These are phyloP conservation scores for Trichoderma virens DNA, from an alignment of 495 filamentous ascomycete species.

Conservation along the genomic window DNA sequence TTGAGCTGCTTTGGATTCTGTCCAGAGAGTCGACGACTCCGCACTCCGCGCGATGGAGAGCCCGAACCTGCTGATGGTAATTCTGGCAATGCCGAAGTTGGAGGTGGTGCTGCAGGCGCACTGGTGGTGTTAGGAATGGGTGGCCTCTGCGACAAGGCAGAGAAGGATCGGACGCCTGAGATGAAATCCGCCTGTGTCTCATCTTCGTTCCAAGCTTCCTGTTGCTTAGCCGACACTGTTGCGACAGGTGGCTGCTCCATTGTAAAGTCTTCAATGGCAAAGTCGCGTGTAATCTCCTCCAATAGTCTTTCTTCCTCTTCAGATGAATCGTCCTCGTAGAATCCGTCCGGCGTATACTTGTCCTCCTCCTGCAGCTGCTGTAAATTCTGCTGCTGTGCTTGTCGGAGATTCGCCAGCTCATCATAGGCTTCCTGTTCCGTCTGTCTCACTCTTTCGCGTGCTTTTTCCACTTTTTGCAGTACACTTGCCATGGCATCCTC, in stretches of 20 bases:
- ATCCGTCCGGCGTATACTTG: conserved; percentile 30
- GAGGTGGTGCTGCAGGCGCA: conserved; percentile 30
- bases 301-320: conserved; percentile 87
- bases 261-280: conserved; percentile 80
- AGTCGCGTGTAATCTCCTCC: conserved; percentile 86
- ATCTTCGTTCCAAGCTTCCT: conserved; percentile 45
- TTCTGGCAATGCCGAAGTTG: conserved; percentile 33
- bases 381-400: conserved; percentile 24
- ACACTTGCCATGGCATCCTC: conserved; percentile 48
- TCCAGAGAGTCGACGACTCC: conserved; percentile 73
- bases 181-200: conserved; percentile 27
- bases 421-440: conserved; percentile 64
- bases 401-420: conserved; percentile 49
- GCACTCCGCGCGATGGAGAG: conserved; percentile 51
- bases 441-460: conserved; percentile 70
- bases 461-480: conserved; percentile 64
- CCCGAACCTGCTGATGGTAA: conserved; percentile 29
- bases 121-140: conserved; percentile 25
- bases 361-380: conserved; percentile 32
- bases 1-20: conserved; percentile 73
- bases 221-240: background rate
- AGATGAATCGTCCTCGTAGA: conserved; percentile 64
- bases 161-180: conserved; percentile 41
- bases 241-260: conserved; percentile 34
- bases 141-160: conserved; percentile 65